These are phyloP conservation scores for Sequoia sempervirens DNA, from an alignment of 75 land plant genomes.

Conservation along the genomic window DNA sequence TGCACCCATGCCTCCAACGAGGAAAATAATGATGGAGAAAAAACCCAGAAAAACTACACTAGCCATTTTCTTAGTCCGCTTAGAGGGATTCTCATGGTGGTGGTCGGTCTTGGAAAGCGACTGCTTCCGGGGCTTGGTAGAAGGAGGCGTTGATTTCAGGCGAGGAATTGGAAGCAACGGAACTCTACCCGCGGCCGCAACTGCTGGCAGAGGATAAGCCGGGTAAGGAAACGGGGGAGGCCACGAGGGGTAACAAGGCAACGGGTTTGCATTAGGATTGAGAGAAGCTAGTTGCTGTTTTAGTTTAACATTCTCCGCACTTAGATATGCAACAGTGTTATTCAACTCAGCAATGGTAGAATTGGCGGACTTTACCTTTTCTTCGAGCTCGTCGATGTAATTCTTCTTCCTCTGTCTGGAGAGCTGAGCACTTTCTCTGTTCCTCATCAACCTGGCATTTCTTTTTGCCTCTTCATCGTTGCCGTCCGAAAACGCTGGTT, in stretches of 20 bases:
- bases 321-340: conserved; percentile 54
- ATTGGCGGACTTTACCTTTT: conserved; percentile 67
- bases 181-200: conserved; percentile 29
- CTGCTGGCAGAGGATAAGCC: conserved; percentile 43
- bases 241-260: conserved; percentile 20
- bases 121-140: neutral
- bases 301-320: conserved; percentile 86
- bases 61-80: conserved; percentile 70
- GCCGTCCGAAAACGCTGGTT: neutral
- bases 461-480: conserved; percentile 70
- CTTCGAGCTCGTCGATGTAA: conserved; percentile 94
- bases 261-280: conserved; percentile 10
- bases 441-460: conserved; percentile 82
- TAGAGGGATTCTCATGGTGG: conserved; percentile 18
- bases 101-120: neutral
- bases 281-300: conserved; percentile 61
- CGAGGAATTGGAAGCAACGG: conserved; percentile 90
- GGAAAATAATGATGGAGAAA: conserved; percentile 34
- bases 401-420: conserved; percentile 96
- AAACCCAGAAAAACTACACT: conserved; percentile 71
- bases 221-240: conserved; percentile 51
- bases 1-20: conserved; percentile 37
- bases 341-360: conserved; percentile 78
- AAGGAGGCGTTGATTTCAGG: conserved; percentile 53
- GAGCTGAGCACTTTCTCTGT: conserved; percentile 94